Conservation (phyloP, 176 grass and related monocot genomes). For the Oryza meyeriana region DNA sequence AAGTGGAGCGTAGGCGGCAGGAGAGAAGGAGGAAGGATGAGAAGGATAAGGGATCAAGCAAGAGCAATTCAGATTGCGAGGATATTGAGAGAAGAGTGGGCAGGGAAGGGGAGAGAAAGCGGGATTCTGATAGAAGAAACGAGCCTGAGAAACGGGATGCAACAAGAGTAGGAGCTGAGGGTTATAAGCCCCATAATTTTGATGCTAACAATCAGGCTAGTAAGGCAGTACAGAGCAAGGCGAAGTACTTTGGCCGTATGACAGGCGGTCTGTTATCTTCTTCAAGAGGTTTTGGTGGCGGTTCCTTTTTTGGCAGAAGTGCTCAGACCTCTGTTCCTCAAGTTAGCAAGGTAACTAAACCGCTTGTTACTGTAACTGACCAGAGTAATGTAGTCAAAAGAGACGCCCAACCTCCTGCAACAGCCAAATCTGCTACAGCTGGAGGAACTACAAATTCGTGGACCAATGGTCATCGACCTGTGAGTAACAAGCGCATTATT, state of each 20-base stretch:
- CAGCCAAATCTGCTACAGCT: constrained; percentile 40
- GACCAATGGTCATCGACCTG: constrained; percentile 51
- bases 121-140: constrained; percentile 55
- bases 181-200: constrained; percentile 35
- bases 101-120: constrained; percentile 55
- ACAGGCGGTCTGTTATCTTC: constrained; percentile 62
- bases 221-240: constrained; percentile 43
- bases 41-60: constrained; percentile 80
- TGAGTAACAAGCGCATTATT: constrained; percentile 49
- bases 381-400: constrained; percentile 55
- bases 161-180: constrained; percentile 31
- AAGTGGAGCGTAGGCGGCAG: constrained; percentile 48
- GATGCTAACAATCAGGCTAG: constrained; percentile 43
- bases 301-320: constrained; percentile 71
- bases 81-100: constrained; percentile 56
- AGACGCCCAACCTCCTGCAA: constrained; percentile 49
- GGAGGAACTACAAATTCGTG: constrained; percentile 54
- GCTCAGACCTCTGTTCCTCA: constrained; percentile 40
- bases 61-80: constrained; percentile 88
- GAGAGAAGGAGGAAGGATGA: constrained; percentile 83
- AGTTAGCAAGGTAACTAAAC: constrained; percentile 54
- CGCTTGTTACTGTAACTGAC: constrained; percentile 36
- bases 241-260: constrained; percentile 71
- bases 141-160: constrained; percentile 43
- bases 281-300: constrained; percentile 57